Evolutionary conservation across 78 protist genomes (phyloP).

Genomic region (Emiliania huxleyi): DNA sequence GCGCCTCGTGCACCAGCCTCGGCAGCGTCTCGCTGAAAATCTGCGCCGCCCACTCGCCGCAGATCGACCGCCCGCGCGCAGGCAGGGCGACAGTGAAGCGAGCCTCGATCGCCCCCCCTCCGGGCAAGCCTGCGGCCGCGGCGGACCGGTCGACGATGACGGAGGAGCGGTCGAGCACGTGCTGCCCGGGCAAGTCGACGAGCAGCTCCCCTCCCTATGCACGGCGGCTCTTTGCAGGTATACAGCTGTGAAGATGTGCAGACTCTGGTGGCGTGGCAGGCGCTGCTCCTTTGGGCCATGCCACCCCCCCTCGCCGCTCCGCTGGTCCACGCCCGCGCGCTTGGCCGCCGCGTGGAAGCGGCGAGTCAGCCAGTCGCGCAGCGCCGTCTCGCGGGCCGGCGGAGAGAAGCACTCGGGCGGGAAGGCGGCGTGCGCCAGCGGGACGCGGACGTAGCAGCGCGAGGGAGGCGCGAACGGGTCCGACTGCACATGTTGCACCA

Average conservation of each 20-base stretch:
- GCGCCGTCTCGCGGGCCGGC: not conserved
- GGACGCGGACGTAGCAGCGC: not conserved
- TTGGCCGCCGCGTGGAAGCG: not conserved
- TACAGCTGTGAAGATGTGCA: no score
- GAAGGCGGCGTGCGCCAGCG: not conserved
- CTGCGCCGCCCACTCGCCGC: conserved; percentile 19
- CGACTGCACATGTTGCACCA: conserved; percentile 10
- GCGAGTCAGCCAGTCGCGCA: not conserved
- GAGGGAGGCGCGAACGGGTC: conserved; percentile 48
- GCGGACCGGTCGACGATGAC: conserved; percentile 10
- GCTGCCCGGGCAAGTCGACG: conserved; percentile 47
- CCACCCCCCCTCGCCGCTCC: not conserved
- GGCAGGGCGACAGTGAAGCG: conserved; percentile 49
- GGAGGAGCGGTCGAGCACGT: conserved; percentile 48
- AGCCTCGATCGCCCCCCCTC: not conserved
- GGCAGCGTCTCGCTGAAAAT: not conserved
- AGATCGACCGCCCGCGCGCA: conserved; percentile 37
- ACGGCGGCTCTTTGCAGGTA: no score
- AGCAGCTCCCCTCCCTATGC: conserved; percentile 45
- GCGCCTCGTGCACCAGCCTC: not conserved
- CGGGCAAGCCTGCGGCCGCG: no score
- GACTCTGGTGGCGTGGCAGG: no score
- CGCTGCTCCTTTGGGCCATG: no score
- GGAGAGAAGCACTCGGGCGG: not conserved
- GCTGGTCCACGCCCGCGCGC: not conserved